phyloP scores from a whole-genome alignment of 2,329 filamentous ascomycete species.

The Chrysoporthe deuterocubensis region DNA sequence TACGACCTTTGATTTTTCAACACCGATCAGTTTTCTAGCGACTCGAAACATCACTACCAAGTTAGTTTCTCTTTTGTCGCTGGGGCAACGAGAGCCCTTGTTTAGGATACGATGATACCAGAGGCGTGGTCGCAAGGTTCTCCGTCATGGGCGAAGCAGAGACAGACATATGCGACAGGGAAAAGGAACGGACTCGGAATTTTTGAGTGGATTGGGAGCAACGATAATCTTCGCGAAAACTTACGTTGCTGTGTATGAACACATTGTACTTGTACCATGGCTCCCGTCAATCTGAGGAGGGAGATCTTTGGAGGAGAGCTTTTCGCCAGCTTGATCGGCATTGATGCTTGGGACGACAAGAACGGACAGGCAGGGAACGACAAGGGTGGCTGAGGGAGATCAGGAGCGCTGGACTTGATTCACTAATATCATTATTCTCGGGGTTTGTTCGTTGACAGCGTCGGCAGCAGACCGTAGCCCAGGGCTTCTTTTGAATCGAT shows the following conservation, averaged over 20 bases:
- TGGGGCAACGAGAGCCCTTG: neutral
- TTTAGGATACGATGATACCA: constrained; percentile 29
- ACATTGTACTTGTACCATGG: constrained; percentile 3
- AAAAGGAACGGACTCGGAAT: neutral
- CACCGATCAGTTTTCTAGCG: neutral
- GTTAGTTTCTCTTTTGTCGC: constrained; percentile 5
- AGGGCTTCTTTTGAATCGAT: constrained; percentile 1
- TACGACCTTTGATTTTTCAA: constrained; percentile 8
- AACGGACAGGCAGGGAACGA: neutral
- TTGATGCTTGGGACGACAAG: neutral
- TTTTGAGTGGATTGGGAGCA: neutral
- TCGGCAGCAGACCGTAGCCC: neutral
- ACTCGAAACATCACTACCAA: neutral
- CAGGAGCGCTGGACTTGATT: neutral
- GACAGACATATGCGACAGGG: neutral
- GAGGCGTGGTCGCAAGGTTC: constrained; percentile 2
- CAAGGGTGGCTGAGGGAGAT: neutral
- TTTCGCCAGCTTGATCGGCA: neutral
- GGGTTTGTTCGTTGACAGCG: neutral
- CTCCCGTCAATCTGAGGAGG: neutral
- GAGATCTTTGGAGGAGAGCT: neutral
- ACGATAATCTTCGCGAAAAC: neutral
- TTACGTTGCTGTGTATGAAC: constrained; percentile 6
- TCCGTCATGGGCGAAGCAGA: neutral
- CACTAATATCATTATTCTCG: constrained; percentile 7